Evolutionary conservation across 208 protist species (phyloP), one percentile per base, ranked within the genome.

Genomic region (Phytomonas francai): DNA sequence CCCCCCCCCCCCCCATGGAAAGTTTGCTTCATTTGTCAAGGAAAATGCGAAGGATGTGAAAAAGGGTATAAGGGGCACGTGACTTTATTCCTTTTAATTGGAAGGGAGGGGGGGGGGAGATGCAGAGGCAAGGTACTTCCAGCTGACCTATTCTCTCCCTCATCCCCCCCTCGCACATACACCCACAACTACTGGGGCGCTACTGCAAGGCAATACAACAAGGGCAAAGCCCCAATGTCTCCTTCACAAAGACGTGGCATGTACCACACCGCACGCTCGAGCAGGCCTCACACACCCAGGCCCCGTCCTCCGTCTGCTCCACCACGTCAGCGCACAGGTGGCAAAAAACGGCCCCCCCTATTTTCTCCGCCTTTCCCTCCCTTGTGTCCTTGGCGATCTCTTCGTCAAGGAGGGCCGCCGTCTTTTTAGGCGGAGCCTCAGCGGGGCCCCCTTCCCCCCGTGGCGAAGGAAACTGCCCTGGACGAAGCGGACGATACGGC

Each of bases 171-270:
- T 7, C 9, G 7, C 28, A 29, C 33, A 36, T 8, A 36, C 67
- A 30, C 32, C 7, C 65, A 29, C 49, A 49, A 49, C 39, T 9
- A 22, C 12, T 19, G 39, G 3, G 39, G 39, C 39, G 16, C 39
- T 70, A 80, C 58, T 71, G 60, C 32, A 82, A 71, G 1, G 85
- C 74, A 34, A 90, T 29, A 61, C 88, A 94, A 0, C 71, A 72
- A 12, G 88, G 88, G 34, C 88, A 94, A 65, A 94, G 45, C 8
- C 82, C 80, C 22, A 94, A 34, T 25, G 67, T 65, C 49, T 90
- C 72, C 22, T 68, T 28, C 31, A 89, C 73, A 73, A 79, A 88
- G 28, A 66, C 45, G 54, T 91, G 61, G 64, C 88, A 94, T 25
- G 59, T 36, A 31, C 42, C 68, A 77, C 88, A 94, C 34, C 88